Conservation (phyloP, 2,329 filamentous ascomycete species). For the Colletotrichum sp. region DNA sequence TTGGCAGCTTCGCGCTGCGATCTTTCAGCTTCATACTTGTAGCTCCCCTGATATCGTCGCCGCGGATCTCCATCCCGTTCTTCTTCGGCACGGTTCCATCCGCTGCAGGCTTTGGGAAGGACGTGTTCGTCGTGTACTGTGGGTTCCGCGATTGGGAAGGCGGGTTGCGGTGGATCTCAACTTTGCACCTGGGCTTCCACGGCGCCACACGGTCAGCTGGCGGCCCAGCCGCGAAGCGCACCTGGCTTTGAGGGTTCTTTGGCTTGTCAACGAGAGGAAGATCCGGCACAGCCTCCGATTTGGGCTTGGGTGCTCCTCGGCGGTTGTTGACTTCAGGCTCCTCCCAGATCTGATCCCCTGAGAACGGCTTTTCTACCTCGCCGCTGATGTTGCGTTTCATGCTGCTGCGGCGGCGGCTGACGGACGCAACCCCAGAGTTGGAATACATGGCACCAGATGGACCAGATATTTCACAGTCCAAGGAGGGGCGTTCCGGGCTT, state of each 20-base stretch:
- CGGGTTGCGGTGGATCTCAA: constrained; percentile 85
- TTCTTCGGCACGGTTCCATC: constrained; percentile 63
- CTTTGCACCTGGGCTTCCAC: constrained; percentile 30
- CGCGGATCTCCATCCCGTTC: constrained; percentile 81
- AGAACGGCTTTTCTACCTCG: constrained; percentile 70
- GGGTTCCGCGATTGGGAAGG: constrained; percentile 84
- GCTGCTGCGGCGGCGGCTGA: constrained; percentile 64
- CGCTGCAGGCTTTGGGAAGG: constrained; percentile 34
- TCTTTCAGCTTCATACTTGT: constrained; percentile 90
- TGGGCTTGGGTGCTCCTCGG: constrained; percentile 26
- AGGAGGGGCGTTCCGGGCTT: constrained; percentile 22
- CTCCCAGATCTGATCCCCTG: constrained; percentile 86
- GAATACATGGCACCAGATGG: not conserved
- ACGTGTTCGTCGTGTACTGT: constrained; percentile 74
- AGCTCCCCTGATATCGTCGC: constrained; percentile 87
- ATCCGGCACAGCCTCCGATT: not conserved
- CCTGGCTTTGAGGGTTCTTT: constrained; percentile 67
- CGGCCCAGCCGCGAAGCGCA: constrained; percentile 53
- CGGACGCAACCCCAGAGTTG: not conserved
- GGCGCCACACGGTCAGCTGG: constrained; percentile 44
- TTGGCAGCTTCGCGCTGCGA: constrained; percentile 85
- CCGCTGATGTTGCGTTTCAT: constrained; percentile 74
- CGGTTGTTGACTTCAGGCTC: constrained; percentile 67
- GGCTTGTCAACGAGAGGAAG: constrained; percentile 45
- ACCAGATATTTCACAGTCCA: constrained; percentile 23